Percentiles rank a stretch among this genome's conserved stretches.
phyloP scores from a whole-genome alignment of 495 filamentous ascomycete genomes.

The Penicillium flavigenum region DNA sequence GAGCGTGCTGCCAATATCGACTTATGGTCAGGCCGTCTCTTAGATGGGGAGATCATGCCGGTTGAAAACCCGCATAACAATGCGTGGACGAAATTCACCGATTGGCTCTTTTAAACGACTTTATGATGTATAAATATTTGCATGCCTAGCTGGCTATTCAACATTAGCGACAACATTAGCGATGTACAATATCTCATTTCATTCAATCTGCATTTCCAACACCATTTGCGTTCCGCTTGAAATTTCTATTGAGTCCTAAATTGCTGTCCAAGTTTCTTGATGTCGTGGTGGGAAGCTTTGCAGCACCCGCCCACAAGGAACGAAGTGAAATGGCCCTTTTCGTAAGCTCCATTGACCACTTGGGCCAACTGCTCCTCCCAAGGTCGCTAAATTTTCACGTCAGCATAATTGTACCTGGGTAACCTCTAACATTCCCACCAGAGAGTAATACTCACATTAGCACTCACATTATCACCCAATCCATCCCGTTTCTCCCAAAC shows the following conservation, averaged over 20 bases:
- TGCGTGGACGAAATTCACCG: conserved; percentile 27
- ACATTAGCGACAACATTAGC: conserved; percentile 15
- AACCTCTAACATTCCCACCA: background rate
- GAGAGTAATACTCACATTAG: conserved; percentile 22
- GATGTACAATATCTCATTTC: background rate
- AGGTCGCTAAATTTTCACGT: conserved; percentile 26
- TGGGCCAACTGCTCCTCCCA: conserved; percentile 52
- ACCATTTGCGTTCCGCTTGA: background rate
- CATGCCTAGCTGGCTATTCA: conserved; percentile 15
- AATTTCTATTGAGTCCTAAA: conserved; percentile 12
- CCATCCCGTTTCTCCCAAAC: conserved; percentile 49
- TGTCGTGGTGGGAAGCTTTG: conserved; percentile 53
- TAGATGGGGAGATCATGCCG: conserved; percentile 35
- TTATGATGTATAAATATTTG: conserved; percentile 22
- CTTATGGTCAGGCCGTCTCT: conserved; percentile 38
- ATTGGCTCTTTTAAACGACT: conserved; percentile 31
- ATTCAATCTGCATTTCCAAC: background rate
- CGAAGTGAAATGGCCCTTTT: conserved; percentile 45
- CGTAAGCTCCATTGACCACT: conserved; percentile 38
- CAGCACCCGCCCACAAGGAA: conserved; percentile 63
- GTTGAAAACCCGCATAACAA: conserved; percentile 23
- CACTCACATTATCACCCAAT: conserved; percentile 3
- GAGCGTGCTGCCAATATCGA: conserved; percentile 34
- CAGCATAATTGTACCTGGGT: conserved; percentile 1
- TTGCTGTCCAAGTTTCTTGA: conserved; percentile 43